phyloP scores from a whole-genome alignment of 352 stramenopile species.

The Phytophthora colocasiae region DNA sequence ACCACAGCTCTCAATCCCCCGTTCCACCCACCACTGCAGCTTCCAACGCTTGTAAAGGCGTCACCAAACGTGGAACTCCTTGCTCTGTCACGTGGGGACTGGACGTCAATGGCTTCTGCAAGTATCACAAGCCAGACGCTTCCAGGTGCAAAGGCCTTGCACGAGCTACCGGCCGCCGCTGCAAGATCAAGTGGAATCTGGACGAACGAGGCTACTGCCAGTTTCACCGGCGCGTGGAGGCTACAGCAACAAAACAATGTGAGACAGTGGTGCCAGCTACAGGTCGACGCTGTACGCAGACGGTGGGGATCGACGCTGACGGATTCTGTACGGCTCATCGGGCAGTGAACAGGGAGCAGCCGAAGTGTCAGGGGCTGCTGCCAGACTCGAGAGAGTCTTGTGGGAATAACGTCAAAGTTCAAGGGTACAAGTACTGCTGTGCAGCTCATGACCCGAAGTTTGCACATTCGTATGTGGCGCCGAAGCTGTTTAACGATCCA shows the following conservation, averaged over 20 bases:
- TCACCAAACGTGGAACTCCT: constrained; percentile 29
- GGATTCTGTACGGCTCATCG: constrained; percentile 40
- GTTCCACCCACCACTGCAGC: neutral
- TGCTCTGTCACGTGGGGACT: constrained; percentile 38
- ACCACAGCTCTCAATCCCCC: constrained; percentile 21
- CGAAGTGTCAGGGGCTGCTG: constrained; percentile 27
- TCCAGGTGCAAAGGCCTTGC: constrained; percentile 35
- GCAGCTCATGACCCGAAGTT: constrained; percentile 40
- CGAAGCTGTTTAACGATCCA: constrained; percentile 40
- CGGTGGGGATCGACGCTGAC: constrained; percentile 33
- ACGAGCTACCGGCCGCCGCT: constrained; percentile 34
- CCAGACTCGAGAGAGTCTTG: constrained; percentile 14
- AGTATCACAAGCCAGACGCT: constrained; percentile 37
- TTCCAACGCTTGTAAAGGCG: constrained; percentile 20
- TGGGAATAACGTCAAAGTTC: constrained; percentile 33
- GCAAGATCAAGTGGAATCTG: constrained; percentile 40
- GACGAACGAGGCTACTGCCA: constrained; percentile 39
- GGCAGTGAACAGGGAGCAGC: constrained; percentile 6
- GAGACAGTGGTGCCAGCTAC: neutral
- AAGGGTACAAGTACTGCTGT: constrained; percentile 45
- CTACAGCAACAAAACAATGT: constrained; percentile 13
- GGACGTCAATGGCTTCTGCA: constrained; percentile 36
- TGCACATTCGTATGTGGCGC: constrained; percentile 31
- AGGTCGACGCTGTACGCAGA: constrained; percentile 27
- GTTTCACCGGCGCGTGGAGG: constrained; percentile 26